These are phyloP conservation scores for Nemania serpens DNA, from an alignment of 2,329 filamentous ascomycete genomes.

Conservation along the genomic window DNA sequence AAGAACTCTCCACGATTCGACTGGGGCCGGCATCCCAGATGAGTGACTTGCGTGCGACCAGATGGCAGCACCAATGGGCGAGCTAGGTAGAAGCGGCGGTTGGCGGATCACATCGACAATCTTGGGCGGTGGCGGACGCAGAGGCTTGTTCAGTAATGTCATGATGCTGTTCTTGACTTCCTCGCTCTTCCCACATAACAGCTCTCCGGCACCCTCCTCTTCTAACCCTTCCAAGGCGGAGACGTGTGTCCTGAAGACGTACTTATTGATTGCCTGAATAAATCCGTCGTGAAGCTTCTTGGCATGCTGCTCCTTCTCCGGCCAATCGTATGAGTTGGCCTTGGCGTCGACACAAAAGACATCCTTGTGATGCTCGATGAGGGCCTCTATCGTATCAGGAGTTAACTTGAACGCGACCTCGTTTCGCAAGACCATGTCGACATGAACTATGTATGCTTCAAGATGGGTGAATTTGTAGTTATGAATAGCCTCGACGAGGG, in stretches of 20 bases:
- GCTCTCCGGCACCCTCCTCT: conserved; percentile 92
- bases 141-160: conserved; percentile 80
- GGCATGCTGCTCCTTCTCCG: conserved; percentile 92
- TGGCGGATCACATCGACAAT: conserved; percentile 89
- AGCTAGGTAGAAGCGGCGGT: conserved; percentile 83
- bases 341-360: conserved; percentile 90
- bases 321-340: conserved; percentile 90
- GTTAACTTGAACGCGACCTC: conserved; percentile 99
- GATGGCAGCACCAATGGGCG: conserved; percentile 72
- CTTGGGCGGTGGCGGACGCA: conserved; percentile 84
- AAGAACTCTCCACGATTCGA: conserved; percentile 89
- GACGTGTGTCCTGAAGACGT: conserved; percentile 88
- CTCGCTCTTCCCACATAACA: conserved; percentile 88
- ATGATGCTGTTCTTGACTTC: conserved; percentile 89
- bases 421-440: conserved; percentile 97
- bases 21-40: conserved; percentile 67
- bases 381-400: conserved; percentile 86
- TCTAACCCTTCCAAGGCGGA: conserved; percentile 92
- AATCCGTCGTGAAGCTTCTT: conserved; percentile 98
- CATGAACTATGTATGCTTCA: conserved; percentile 97
- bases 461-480: conserved; percentile 93
- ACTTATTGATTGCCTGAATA: conserved; percentile 94
- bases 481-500: conserved; percentile 83
- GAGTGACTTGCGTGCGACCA: conserved; percentile 77
- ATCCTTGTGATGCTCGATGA: conserved; percentile 96